Evolutionary conservation across 192 early-diverging fungal species (phyloP), one percentile per base, ranked within the genome.

Genomic region (Coemansia sp.): DNA sequence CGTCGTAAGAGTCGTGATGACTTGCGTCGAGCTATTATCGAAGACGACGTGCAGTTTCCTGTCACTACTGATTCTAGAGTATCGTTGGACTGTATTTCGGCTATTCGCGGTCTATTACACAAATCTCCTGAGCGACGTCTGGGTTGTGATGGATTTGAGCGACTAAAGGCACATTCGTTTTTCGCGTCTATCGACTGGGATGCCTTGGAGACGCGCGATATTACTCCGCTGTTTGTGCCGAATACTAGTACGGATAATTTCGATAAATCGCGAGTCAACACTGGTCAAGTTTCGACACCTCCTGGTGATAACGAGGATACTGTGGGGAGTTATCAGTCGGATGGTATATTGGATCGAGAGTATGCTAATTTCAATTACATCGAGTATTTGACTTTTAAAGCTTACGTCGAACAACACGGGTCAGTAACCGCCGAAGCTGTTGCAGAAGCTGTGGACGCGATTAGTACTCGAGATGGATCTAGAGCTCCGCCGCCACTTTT

Each of bases 151-250:
- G 73, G 96, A 2, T 75, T 88, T 21, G 79, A 83, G 47, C 72
- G 77, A 3, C 73, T 98, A 8, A 84, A 84, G 49, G 71, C 61
- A 7, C 95, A 96, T 69, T 86, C 94, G n/a, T 96, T 90, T 81
- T 93, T 98, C 44, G 75, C 78, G 10, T 77, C 76, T 6, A 80
- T 92, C 42, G 90, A 93, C 19, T 98, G 96, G 96, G 77, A 84
- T 16, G 68, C 68, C 19, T 76, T 96, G 23, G 89, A 90, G 37
- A 69, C 79, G 2, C 91, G 92, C 67, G 70, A 89, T 60, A 82
- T 89, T 1, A 63, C 50, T 0, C 91, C 96, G 16, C 86, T 91
- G 9, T 96, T 93, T 70, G 82, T 89, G 2, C 94, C 95, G 23
- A 86, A 94, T 73, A 14, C 40, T 88, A 9, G 19, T 7, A 6